Percentiles rank a stretch among this genome's conserved stretches.
Conservation (phyloP, 345 rosid species). For the Arabis alpina region DNA sequence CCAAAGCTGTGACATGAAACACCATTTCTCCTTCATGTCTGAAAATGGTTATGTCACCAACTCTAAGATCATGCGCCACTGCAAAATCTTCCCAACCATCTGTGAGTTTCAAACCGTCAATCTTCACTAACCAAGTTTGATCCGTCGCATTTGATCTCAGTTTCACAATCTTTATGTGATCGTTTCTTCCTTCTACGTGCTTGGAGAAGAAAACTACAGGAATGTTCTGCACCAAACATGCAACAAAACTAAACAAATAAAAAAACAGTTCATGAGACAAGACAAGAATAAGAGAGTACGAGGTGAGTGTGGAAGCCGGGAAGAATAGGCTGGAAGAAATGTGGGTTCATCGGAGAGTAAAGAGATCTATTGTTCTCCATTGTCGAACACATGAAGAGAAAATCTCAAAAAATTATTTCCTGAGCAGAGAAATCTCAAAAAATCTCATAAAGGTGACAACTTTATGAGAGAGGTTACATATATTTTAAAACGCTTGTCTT, state of each 20-base stretch:
- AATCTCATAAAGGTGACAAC: conserved; percentile 20
- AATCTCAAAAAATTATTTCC: background rate
- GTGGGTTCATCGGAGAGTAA: conserved; percentile 18
- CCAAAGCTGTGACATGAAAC: conserved; percentile 40
- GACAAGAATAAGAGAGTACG: conserved; percentile 20
- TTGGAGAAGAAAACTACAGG: conserved; percentile 34
- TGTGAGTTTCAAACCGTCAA: conserved; percentile 27
- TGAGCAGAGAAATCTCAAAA: conserved; percentile 8
- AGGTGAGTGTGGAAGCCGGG: conserved; percentile 27
- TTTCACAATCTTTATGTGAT: conserved; percentile 15
- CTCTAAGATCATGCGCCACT: conserved; percentile 33
- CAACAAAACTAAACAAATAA: background rate
- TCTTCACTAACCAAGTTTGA: conserved; percentile 34
- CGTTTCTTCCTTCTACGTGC: conserved; percentile 27
- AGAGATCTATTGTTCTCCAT: conserved; percentile 31
- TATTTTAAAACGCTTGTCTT: conserved; percentile 9
- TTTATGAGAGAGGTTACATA: background rate
- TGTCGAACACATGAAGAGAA: conserved; percentile 19
- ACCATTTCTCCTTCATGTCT: conserved; percentile 36
- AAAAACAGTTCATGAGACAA: background rate
- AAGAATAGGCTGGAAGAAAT: conserved; percentile 43
- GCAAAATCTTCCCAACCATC: conserved; percentile 38
- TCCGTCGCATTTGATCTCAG: conserved; percentile 31
- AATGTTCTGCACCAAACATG: conserved; percentile 30
- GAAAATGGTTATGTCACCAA: conserved; percentile 31